Base-by-base conservation (phyloP, 345 rosid species). In the Acer saccharum region DNA sequence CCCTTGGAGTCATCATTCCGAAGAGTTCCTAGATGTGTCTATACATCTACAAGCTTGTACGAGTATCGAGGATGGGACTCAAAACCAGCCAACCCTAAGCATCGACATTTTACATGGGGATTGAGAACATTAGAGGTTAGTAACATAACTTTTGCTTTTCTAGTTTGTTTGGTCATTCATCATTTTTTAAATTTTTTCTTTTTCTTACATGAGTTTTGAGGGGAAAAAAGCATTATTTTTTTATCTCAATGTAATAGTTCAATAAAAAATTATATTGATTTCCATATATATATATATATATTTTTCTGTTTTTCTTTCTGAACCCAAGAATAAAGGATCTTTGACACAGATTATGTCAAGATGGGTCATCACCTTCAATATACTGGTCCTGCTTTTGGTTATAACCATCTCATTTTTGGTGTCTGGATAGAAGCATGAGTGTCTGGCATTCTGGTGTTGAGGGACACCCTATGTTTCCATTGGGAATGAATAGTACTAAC, bases 21-120 rank as follows among this genome's bases (percentile, higher is more conserved):
- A 67, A 96, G 89, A 78, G 93, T 96, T 81, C 98, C 99, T 41
- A 87, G 99, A 84, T 96, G 99, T 76, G 98, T 96, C n/a, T 96
- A 94, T 86, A 96, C 99, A 16, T 94, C 98, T 55, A 94, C 99
- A 48, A 89, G 95, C 81, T 85, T 97, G 57, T 91, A 88, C 12
- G 99, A 97, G 89, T 97, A 97, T 82, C 90, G 98, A 62, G 94
- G 97, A 80, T 97, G 97, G 97, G 94, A 86, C 84, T 92, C 99
- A 12, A 97, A 94, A 84, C 92, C 95, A 72, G 98, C 97, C 65
- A 93, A 90, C 80, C 88, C 94, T 74, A 89, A 90, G 43, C 99
- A 97, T 82, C 94, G 90, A n/a, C 94, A 90, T 67, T 94, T 94
- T 78, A 90, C 95, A 12, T 94, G 98, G 99, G 98, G 98, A 69